These are phyloP conservation scores for Fusarium pseudocircinatum DNA, from an alignment of 2,329 filamentous ascomycete species.

Conservation along the genomic window DNA sequence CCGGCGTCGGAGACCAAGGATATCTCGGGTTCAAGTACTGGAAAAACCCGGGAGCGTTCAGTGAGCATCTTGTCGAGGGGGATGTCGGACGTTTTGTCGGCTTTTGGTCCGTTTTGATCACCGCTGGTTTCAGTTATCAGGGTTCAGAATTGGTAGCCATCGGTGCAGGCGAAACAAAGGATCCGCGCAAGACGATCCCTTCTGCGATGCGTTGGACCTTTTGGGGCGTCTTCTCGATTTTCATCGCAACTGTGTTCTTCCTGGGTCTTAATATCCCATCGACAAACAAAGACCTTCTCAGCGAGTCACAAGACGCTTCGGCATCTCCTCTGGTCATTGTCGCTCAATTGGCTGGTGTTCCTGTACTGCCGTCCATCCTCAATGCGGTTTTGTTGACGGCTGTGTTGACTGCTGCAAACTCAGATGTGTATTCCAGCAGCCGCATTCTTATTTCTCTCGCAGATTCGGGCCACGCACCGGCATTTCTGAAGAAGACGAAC, in stretches of 20 bases:
- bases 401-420: constrained; percentile 69
- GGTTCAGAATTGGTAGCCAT: constrained; percentile 45
- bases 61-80: constrained; percentile 58
- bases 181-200: constrained; percentile 46
- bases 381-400: constrained; percentile 74
- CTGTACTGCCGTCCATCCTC: constrained; percentile 70
- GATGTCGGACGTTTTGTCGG: constrained; percentile 64
- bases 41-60: constrained; percentile 56
- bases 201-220: constrained; percentile 45
- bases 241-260: constrained; percentile 22
- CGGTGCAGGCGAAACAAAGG: constrained; percentile 47
- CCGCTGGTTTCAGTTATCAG: constrained; percentile 56
- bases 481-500: constrained; percentile 67
- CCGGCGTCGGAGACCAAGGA: constrained; percentile 63
- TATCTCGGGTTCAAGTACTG: constrained; percentile 53
- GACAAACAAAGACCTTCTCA: constrained; percentile 60
- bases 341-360: constrained; percentile 72
- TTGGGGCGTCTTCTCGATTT: constrained; percentile 33
- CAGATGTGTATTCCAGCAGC: constrained; percentile 72
- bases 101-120: constrained; percentile 67
- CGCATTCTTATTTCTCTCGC: constrained; percentile 76
- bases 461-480: constrained; percentile 71
- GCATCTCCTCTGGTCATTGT: constrained; percentile 73
- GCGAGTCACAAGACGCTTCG: constrained; percentile 59
- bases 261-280: constrained; percentile 19